Conservation (phyloP, 148 eudicot genomes). For the Polygonum aviculare region DNA sequence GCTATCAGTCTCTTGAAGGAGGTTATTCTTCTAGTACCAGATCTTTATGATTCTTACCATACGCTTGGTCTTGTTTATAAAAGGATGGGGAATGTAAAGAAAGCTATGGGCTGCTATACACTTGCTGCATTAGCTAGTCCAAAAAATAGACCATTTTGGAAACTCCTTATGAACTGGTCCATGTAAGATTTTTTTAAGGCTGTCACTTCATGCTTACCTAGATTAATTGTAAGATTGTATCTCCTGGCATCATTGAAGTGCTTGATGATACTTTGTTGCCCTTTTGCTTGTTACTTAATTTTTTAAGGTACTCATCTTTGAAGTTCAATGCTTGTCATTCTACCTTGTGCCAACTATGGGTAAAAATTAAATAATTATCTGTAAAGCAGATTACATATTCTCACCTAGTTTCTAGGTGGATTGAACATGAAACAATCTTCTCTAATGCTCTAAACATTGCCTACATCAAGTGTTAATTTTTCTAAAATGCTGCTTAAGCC, state of each 20-base stretch:
- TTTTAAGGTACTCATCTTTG: background rate
- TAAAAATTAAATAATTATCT: background rate
- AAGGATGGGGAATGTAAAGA: conserved; percentile 50
- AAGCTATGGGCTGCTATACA: conserved; percentile 54
- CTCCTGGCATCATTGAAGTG: background rate
- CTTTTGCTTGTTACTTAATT: background rate
- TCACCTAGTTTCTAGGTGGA: background rate
- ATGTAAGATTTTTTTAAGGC: conserved; percentile 39
- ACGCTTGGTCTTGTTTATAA: conserved; percentile 61
- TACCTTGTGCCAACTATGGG: background rate
- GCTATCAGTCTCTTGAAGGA: conserved; percentile 55
- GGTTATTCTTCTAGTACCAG: conserved; percentile 64
- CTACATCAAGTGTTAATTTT: background rate
- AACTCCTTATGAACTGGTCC: conserved; percentile 54
- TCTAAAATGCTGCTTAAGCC: background rate
- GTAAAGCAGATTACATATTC: background rate
- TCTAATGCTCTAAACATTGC: background rate
- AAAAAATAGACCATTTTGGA: conserved; percentile 68
- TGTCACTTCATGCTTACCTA: conserved; percentile 2
- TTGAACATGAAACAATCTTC: background rate
- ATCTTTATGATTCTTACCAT: conserved; percentile 73
- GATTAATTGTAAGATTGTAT: background rate
- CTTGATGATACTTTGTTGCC: background rate
- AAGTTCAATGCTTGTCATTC: background rate
- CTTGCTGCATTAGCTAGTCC: conserved; percentile 76